phyloP scores from a whole-genome alignment of 2,329 filamentous ascomycete species.

The Penicillium sp. region DNA sequence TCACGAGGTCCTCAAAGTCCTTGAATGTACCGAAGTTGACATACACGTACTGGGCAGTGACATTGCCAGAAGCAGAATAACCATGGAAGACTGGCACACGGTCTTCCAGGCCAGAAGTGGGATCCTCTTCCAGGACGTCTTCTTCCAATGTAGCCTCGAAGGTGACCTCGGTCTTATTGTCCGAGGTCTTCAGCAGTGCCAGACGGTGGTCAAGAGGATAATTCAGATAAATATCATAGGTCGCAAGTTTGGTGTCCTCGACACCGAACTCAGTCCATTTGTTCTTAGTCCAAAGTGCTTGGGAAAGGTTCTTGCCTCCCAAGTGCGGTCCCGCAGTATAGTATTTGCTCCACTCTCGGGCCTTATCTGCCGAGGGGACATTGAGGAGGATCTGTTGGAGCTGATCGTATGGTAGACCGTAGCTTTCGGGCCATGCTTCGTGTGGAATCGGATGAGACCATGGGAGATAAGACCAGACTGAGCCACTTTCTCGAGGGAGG shows the following conservation, averaged over 20 bases:
- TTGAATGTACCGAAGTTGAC: slow-evolving; percentile 87
- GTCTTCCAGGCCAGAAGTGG: slow-evolving; percentile 70
- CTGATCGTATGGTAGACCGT: slow-evolving; percentile 55
- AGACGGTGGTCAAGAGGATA: slow-evolving; percentile 72
- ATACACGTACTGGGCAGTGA: slow-evolving; percentile 82
- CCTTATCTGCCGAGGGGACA: slow-evolving; percentile 57
- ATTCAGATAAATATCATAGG: slow-evolving; percentile 78
- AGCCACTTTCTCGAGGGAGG: slow-evolving; percentile 39
- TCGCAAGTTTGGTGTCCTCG: slow-evolving; percentile 56
- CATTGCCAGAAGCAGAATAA: slow-evolving; percentile 89
- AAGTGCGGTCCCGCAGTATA: slow-evolving; percentile 76
- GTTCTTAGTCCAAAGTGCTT: slow-evolving; percentile 74
- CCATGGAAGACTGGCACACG: slow-evolving; percentile 90
- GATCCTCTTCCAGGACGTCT: slow-evolving; percentile 80
- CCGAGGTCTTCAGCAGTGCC: slow-evolving; percentile 60
- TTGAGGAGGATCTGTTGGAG: slow-evolving; percentile 56
- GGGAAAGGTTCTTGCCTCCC: slow-evolving; percentile 74
- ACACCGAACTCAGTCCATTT: slow-evolving; percentile 73
- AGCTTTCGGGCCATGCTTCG: slow-evolving; percentile 42
- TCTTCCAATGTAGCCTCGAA: slow-evolving; percentile 82
- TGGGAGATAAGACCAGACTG: slow-evolving; percentile 44
- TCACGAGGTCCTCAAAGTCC: slow-evolving; percentile 80
- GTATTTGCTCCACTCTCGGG: slow-evolving; percentile 73
- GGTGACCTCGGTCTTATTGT: slow-evolving; percentile 54
- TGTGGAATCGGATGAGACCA: slow-evolving; percentile 40